Evolutionary conservation across 2,329 filamentous ascomycete species (phyloP).

Genomic region (Ophiosphaerella narmari): DNA sequence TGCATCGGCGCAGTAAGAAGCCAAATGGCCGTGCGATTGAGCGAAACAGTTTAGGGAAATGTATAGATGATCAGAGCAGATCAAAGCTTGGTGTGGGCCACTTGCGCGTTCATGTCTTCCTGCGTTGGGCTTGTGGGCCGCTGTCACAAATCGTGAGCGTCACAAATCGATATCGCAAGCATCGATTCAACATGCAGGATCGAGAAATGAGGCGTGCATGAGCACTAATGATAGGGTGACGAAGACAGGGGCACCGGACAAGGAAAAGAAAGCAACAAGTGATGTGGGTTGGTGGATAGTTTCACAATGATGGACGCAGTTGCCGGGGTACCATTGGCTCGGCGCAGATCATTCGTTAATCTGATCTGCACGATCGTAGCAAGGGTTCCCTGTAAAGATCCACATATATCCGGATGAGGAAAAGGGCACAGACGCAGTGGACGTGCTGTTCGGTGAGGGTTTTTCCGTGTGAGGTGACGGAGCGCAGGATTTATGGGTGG

Average conservation of each 20-base stretch:
- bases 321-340: conserved; percentile 30
- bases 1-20: neutral
- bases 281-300: conserved; percentile 31
- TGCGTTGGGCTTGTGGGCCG: conserved; percentile 28
- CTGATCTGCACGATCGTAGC: conserved; percentile 37
- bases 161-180: conserved; percentile 12
- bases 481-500: neutral
- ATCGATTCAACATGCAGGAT: conserved; percentile 12
- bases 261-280: conserved; percentile 19
- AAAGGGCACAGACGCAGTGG: conserved; percentile 9
- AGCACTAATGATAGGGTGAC: conserved; percentile 16
- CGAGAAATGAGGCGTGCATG: conserved; percentile 14
- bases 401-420: conserved; percentile 3
- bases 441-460: conserved; percentile 5
- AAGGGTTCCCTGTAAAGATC: conserved; percentile 28
- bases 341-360: conserved; percentile 42
- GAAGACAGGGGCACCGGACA: conserved; percentile 17
- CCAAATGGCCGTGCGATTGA: neutral
- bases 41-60: neutral
- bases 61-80: no score
- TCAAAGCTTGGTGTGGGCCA: conserved; percentile 15
- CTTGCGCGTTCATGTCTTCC: conserved; percentile 13
- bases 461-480: neutral
- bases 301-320: conserved; percentile 25
- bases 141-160: conserved; percentile 28